Conservation (phyloP, 805 yeast species). For the Metschnikowia continentalis region DNA sequence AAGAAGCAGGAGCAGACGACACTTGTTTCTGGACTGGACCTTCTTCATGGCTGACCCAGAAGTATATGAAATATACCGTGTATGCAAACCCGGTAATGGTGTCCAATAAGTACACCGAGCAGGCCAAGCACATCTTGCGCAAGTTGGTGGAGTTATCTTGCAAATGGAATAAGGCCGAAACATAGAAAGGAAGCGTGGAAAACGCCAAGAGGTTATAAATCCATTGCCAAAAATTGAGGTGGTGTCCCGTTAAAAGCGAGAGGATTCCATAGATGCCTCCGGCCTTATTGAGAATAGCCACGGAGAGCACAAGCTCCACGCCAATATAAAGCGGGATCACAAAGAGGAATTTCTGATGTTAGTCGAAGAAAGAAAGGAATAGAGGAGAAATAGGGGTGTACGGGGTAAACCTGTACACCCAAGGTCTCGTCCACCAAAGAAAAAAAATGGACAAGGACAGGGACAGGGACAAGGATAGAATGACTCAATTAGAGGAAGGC, state of each 20-base stretch:
- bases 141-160: constrained; percentile 47
- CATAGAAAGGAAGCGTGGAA: constrained; percentile 57
- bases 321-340: constrained; percentile 79
- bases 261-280: constrained; percentile 85
- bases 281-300: constrained; percentile 80
- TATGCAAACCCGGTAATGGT: constrained; percentile 63
- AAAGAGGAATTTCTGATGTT: constrained; percentile 55
- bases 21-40: constrained; percentile 9
- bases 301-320: constrained; percentile 72
- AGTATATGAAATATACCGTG: constrained; percentile 66
- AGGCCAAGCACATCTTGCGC: constrained; percentile 57
- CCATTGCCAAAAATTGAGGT: constrained; percentile 80
- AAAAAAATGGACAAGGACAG: too few species aligned
- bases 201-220: constrained; percentile 65
- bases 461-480: too few species aligned
- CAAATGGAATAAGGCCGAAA: constrained; percentile 48
- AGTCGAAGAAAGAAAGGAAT: background rate
- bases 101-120: constrained; percentile 62
- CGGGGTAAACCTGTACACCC: too few species aligned
- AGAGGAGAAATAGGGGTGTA: background rate
- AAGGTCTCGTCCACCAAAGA: too few species aligned
- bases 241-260: constrained; percentile 86
- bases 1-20: background rate
- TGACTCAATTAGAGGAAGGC: too few species aligned
- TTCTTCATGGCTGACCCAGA: constrained; percentile 65